phyloP scores from a whole-genome alignment of 768 basidiomycete genomes.

The Cyclocybe aegerita region DNA sequence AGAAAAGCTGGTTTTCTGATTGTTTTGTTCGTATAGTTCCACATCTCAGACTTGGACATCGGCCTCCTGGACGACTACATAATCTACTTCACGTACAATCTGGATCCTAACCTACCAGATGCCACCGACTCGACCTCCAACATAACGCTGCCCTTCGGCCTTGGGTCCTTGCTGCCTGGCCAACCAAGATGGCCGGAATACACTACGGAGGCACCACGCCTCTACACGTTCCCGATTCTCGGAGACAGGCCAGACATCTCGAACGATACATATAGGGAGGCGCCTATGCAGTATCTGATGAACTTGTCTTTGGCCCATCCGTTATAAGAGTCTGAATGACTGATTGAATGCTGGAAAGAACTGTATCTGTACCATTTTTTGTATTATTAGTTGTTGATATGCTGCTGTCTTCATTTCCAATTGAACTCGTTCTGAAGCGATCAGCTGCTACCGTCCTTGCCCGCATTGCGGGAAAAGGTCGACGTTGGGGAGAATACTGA shows the following conservation, averaged over 20 bases:
- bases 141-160: no score
- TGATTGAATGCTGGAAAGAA: no score
- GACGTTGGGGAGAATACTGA: neutral
- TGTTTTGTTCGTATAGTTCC: slow-evolving; percentile 9
- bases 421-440: no score
- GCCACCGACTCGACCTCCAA: neutral
- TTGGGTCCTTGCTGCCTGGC: no score
- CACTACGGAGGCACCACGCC: slow-evolving; percentile 14
- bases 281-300: slow-evolving; percentile 25
- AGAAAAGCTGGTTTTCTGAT: neutral
- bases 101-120: slow-evolving; percentile 39
- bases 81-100: slow-evolving; percentile 20
- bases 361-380: no score
- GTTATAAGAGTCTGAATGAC: slow-evolving; percentile 5
- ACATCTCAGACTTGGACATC: slow-evolving; percentile 23
- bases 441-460: no score
- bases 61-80: slow-evolving; percentile 23
- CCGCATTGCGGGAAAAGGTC: no score
- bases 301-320: slow-evolving; percentile 24
- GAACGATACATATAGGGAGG: slow-evolving; percentile 29
- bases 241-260: slow-evolving; percentile 14
- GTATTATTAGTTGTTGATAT: no score
- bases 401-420: no score
- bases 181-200: slow-evolving; percentile 29
- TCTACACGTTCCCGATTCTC: slow-evolving; percentile 23